Conservation (phyloP, 805 yeast genomes). For the Kluyveromyces nonfermentans region DNA sequence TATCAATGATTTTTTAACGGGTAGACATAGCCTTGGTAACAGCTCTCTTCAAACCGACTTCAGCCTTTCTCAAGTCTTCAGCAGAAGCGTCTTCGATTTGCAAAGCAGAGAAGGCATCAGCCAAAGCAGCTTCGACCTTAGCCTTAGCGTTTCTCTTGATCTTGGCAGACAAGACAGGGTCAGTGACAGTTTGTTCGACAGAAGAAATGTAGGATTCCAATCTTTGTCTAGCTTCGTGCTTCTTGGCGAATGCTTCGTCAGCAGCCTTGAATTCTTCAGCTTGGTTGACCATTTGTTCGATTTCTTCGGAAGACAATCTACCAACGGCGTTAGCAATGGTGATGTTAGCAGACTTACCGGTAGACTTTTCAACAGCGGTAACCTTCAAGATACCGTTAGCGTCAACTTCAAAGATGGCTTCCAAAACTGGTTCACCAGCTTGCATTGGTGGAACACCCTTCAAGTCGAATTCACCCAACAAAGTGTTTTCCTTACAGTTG, state of each 20-base stretch:
- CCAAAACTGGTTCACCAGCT: slow-evolving; percentile 99
- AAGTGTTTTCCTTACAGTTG: slow-evolving; percentile 94
- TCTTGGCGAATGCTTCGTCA: slow-evolving; percentile 98
- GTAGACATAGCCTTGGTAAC: slow-evolving; percentile 99
- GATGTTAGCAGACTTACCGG: slow-evolving; percentile 97
- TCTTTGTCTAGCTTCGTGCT: slow-evolving; percentile 98
- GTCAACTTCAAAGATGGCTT: slow-evolving; percentile 97
- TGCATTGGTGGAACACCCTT: slow-evolving; percentile 97
- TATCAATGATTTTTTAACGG: slow-evolving; percentile 50
- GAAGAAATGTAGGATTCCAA: slow-evolving; percentile 96
- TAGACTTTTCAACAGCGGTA: slow-evolving; percentile 96
- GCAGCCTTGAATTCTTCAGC: slow-evolving; percentile 99
- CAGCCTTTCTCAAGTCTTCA: slow-evolving; percentile 98
- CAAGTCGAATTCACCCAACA: slow-evolving; percentile 97
- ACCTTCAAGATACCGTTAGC: slow-evolving; percentile 99
- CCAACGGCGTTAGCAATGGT: slow-evolving; percentile 99
- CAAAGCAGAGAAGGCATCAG: slow-evolving; percentile 96
- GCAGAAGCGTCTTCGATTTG: slow-evolving; percentile 94
- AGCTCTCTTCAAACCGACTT: slow-evolving; percentile 97
- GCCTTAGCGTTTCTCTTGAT: slow-evolving; percentile 95
- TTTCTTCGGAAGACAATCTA: slow-evolving; percentile 92
- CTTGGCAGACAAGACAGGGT: slow-evolving; percentile 96
- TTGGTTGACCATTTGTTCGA: slow-evolving; percentile 96
- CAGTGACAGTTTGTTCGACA: slow-evolving; percentile 92
- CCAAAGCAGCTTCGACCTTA: slow-evolving; percentile 94